These are phyloP conservation scores for Populus hybrid DNA, from an alignment of 441 rosid genomes.

Conservation along the genomic window DNA sequence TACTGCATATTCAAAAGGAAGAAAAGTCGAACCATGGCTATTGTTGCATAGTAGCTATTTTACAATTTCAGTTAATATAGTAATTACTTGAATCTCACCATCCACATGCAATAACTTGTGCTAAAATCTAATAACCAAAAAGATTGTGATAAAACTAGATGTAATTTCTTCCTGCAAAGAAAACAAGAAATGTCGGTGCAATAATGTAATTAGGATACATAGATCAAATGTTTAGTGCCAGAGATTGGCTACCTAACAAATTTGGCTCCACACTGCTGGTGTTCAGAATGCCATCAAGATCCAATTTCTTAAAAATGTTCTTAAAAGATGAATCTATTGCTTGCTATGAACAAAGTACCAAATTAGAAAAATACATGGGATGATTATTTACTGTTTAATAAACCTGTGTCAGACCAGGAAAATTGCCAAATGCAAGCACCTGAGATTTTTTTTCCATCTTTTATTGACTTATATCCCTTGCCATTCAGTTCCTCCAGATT, in stretches of 20 bases:
- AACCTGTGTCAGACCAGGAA: neutral
- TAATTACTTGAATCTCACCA: neutral
- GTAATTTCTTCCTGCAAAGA: neutral
- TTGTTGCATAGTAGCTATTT: neutral
- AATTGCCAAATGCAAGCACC: neutral
- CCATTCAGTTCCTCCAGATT: neutral
- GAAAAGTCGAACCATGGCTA: neutral
- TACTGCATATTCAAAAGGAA: neutral
- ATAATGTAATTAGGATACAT: neutral
- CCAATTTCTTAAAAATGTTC: neutral
- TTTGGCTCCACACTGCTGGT: neutral
- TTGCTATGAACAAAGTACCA: neutral
- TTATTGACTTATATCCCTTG: constrained; percentile 1
- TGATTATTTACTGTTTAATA: neutral
- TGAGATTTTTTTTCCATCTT: constrained; percentile 3
- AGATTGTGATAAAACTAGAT: neutral
- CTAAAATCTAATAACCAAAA: neutral
- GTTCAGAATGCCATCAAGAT: constrained; percentile 10
- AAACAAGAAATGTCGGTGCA: neutral
- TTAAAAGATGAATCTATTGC: neutral
- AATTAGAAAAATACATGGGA: neutral
- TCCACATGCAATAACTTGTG: neutral
- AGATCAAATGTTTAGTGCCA: neutral
- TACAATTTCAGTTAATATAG: neutral
- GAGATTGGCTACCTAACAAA: constrained; percentile 6